Percentiles rank a stretch among this genome's conserved stretches.
Evolutionary conservation across 1,284 basidiomycete genomes (phyloP).

Genomic region (Phaffia rhodozyma): DNA sequence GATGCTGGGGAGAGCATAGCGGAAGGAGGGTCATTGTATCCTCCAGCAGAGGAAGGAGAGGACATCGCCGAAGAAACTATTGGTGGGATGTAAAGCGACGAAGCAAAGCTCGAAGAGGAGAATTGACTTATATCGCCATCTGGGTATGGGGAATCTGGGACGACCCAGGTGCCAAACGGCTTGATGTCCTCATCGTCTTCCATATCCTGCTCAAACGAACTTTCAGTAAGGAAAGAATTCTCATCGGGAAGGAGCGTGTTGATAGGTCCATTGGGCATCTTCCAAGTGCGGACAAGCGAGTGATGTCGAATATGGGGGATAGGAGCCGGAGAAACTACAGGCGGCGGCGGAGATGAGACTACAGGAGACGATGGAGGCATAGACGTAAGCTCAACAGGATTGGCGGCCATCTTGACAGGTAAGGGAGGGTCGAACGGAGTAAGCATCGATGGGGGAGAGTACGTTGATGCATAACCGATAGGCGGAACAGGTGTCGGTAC

Average conservation of each 20-base stretch:
- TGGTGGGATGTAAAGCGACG: neutral
- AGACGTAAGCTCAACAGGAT: neutral
- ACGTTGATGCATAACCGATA: too few species aligned
- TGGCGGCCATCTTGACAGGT: too few species aligned
- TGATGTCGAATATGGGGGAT: neutral
- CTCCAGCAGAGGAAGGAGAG: neutral
- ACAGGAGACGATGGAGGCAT: neutral
- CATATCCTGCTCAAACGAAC: too few species aligned
- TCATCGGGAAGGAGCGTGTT: neutral
- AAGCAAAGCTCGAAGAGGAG: neutral
- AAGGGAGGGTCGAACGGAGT: too few species aligned
- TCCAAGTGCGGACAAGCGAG: slow-evolving; percentile 8
- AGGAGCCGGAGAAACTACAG: neutral
- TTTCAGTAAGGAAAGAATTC: too few species aligned
- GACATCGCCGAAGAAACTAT: neutral
- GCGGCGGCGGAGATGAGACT: neutral
- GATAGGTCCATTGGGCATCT: slow-evolving; percentile 1
- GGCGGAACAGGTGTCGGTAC: neutral
- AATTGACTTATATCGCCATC: neutral
- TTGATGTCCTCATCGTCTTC: slow-evolving; percentile 9
- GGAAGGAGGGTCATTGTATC: slow-evolving; percentile 16
- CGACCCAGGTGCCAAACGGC: slow-evolving; percentile 16
- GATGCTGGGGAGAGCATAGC: neutral
- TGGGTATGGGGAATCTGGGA: slow-evolving; percentile 8
- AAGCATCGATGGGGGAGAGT: too few species aligned